Conservation (phyloP, 2,329 filamentous ascomycete genomes). For the Fusarium decemcellulare region DNA sequence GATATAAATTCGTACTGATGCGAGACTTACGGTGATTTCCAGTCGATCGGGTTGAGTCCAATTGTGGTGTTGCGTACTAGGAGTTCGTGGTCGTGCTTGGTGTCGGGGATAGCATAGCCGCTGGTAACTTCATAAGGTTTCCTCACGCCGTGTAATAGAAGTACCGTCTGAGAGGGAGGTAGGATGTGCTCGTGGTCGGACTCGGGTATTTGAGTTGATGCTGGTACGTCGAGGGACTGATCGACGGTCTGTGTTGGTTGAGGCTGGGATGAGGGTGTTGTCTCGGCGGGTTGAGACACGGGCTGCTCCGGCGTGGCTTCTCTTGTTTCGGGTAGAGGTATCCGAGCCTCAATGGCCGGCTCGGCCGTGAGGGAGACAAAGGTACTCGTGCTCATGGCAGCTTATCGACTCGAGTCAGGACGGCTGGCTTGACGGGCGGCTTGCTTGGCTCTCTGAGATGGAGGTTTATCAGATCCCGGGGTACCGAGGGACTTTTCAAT, state of each 20-base stretch:
- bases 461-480: not conserved
- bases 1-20: not conserved
- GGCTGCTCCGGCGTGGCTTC: slow-evolving; percentile 13
- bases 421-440: not conserved
- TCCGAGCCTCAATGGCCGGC: slow-evolving; percentile 12
- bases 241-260: slow-evolving; percentile 17
- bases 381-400: slow-evolving; percentile 31
- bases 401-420: not conserved
- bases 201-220: slow-evolving; percentile 19
- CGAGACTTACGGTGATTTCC: slow-evolving; percentile 77
- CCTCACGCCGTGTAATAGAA: slow-evolving; percentile 64
- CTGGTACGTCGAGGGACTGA: not conserved
- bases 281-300: slow-evolving; percentile 1
- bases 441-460: not conserved
- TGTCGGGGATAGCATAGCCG: slow-evolving; percentile 60
- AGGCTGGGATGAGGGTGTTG: slow-evolving; percentile 9
- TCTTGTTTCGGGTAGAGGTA: slow-evolving; percentile 1
- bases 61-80: slow-evolving; percentile 75
- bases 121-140: slow-evolving; percentile 63
- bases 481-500: slow-evolving; percentile 8
- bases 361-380: slow-evolving; percentile 37
- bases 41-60: slow-evolving; percentile 83
- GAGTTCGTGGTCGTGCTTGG: slow-evolving; percentile 61
- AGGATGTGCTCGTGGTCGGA: slow-evolving; percentile 9
- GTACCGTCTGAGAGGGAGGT: slow-evolving; percentile 58